These are phyloP conservation scores for Pythium brachiatum DNA, from an alignment of 352 stramenopile genomes.

Conservation along the genomic window DNA sequence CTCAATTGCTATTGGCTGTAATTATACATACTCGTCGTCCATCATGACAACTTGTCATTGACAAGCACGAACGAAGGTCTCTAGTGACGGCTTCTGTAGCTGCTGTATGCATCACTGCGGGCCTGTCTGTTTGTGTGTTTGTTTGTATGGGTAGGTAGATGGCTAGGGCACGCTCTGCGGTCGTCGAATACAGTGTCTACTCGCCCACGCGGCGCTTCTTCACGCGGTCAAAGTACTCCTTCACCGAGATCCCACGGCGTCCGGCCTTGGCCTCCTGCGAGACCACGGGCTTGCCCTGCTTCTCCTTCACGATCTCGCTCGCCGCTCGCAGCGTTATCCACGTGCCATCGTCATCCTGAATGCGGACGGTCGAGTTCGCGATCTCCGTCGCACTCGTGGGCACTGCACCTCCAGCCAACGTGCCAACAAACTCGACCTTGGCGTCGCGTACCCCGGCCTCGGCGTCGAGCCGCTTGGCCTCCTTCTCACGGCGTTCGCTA, in stretches of 20 bases:
- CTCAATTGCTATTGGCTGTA: constrained; percentile 5
- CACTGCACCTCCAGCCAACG: constrained; percentile 17
- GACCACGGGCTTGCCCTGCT: constrained; percentile 61
- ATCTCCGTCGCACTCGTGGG: constrained; percentile 68
- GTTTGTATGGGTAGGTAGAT: not conserved
- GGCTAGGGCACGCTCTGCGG: not conserved
- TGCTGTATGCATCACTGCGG: not conserved
- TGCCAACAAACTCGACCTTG: constrained; percentile 68
- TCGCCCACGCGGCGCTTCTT: constrained; percentile 59
- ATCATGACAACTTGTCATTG: too few species aligned
- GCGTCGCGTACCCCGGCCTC: constrained; percentile 25
- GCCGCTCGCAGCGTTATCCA: constrained; percentile 81
- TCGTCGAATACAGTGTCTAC: constrained; percentile 17
- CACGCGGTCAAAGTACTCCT: constrained; percentile 86
- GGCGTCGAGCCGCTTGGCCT: constrained; percentile 35
- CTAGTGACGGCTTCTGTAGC: not conserved
- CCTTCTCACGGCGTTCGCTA: constrained; percentile 51
- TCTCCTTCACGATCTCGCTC: constrained; percentile 78
- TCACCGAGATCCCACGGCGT: constrained; percentile 78
- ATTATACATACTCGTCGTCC: not conserved
- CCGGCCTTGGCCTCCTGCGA: constrained; percentile 64
- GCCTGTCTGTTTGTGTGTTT: constrained; percentile 8
- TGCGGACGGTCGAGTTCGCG: constrained; percentile 72
- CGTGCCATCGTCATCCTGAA: constrained; percentile 80
- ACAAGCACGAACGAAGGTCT: too few species aligned